Conservation (phyloP, 2,329 filamentous ascomycete genomes). For the Aspergillus awamori region DNA sequence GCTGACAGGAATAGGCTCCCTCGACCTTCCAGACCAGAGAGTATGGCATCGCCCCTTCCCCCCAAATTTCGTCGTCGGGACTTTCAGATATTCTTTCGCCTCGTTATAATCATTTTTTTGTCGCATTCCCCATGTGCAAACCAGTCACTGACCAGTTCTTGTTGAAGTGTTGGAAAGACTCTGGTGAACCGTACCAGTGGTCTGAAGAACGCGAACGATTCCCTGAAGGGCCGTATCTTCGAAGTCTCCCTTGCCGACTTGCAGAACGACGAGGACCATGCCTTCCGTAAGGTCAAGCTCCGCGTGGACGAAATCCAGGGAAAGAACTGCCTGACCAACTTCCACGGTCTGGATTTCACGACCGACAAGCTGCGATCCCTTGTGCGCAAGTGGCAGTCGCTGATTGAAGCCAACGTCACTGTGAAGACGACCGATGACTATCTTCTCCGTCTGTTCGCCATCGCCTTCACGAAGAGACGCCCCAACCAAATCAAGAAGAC, state of each 20-base stretch:
- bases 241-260: constrained; percentile 98
- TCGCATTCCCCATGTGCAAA: neutral
- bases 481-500: constrained; percentile 99
- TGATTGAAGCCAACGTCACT: constrained; percentile 99
- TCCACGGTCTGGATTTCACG: constrained; percentile 99
- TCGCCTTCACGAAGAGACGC: constrained; percentile 98
- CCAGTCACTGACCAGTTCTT: constrained; percentile 22
- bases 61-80: neutral
- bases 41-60: constrained; percentile 60
- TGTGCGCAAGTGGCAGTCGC: constrained; percentile 98
- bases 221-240: constrained; percentile 97
- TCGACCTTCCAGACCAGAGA: constrained; percentile 95
- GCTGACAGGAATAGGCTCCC: constrained; percentile 66
- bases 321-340: constrained; percentile 99
- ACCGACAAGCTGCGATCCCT: constrained; percentile 99
- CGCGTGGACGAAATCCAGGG: constrained; percentile 98
- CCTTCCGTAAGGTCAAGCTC: constrained; percentile 99
- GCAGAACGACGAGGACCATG: constrained; percentile 99
- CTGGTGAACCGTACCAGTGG: constrained; percentile 98
- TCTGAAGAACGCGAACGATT: constrained; percentile 99
- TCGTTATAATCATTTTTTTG: constrained; percentile 2
- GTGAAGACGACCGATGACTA: constrained; percentile 99
- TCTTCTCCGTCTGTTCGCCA: constrained; percentile 97
- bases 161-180: constrained; percentile 92
- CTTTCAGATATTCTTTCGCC: constrained; percentile 18